Percentiles rank a stretch among this genome's conserved stretches.
These are phyloP conservation scores for Yamadazyma buinensis DNA, from an alignment of 1,139 yeast genomes.

Conservation along the genomic window DNA sequence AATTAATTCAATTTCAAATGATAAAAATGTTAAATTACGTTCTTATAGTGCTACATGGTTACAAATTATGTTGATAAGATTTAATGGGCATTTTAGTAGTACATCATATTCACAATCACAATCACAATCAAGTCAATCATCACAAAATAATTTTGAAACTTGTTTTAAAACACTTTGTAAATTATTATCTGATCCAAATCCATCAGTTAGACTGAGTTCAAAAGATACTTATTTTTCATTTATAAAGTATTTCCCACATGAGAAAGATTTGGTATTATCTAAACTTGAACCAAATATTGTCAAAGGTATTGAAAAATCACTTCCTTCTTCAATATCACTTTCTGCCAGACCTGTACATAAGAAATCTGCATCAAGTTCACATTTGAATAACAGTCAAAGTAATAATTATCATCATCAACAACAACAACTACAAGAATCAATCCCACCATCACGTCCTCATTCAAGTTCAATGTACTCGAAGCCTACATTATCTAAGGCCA, in stretches of 20 bases:
- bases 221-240: conserved; percentile 74
- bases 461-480: not conserved
- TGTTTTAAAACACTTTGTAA: conserved; percentile 52
- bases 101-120: conserved; percentile 2
- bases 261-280: conserved; percentile 53
- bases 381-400: not conserved
- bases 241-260: conserved; percentile 43
- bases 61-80: conserved; percentile 53
- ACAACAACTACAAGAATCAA: no score
- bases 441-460: not conserved
- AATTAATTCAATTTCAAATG: conserved; percentile 53
- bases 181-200: conserved; percentile 77
- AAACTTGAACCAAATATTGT: conserved; percentile 34
- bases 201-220: conserved; percentile 73
- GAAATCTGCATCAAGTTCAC: conserved; percentile 3
- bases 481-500: conserved; percentile 7
- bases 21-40: conserved; percentile 70
- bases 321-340: conserved; percentile 26
- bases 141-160: conserved; percentile 38
- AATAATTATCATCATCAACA: not conserved
- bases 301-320: conserved; percentile 44
- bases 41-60: conserved; percentile 70
- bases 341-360: conserved; percentile 1
- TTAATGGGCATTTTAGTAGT: conserved; percentile 15
- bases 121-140: conserved; percentile 20